These are phyloP conservation scores for Tilletia caries DNA, from an alignment of 1,284 basidiomycete species.

Conservation along the genomic window DNA sequence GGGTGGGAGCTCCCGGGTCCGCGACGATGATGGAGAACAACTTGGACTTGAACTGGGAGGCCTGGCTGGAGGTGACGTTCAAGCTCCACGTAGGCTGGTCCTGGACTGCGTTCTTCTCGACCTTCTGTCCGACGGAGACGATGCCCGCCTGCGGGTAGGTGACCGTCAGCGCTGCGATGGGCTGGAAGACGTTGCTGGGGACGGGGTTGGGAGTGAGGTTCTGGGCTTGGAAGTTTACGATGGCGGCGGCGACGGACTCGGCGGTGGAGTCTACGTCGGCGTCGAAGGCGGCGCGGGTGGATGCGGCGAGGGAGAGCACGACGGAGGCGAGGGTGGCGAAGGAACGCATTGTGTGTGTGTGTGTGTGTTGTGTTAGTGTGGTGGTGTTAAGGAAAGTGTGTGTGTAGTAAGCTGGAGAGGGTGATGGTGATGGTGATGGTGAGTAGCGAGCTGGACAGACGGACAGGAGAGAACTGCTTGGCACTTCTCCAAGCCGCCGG, in stretches of 20 bases:
- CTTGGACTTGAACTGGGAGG: constrained; percentile 2
- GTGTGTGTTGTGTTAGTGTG: not conserved
- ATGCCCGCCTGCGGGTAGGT: constrained; percentile 8
- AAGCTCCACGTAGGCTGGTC: not conserved
- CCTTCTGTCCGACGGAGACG: not conserved
- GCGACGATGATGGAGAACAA: constrained; percentile 12
- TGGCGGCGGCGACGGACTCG: constrained; percentile 5
- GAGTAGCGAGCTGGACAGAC: not conserved
- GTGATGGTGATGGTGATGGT: not conserved
- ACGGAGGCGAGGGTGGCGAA: constrained; percentile 4
- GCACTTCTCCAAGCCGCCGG: too few relatives aligned
- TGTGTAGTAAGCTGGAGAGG: not conserved
- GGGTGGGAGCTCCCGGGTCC: constrained; percentile 5
- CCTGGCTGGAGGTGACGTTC: not conserved
- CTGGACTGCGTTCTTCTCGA: not conserved
- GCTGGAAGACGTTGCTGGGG: not conserved
- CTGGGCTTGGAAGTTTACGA: constrained; percentile 6
- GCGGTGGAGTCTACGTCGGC: constrained; percentile 4
- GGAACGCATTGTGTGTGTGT: not conserved
- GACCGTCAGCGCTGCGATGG: constrained; percentile 8
- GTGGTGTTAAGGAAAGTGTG: not conserved
- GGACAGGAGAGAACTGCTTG: not conserved
- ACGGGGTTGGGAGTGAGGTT: constrained; percentile 11
- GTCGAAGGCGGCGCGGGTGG: constrained; percentile 9
- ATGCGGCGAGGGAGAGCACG: not conserved